These are phyloP conservation scores for Termitomyces sp. DNA, from an alignment of 768 basidiomycete species.

Conservation along the genomic window DNA sequence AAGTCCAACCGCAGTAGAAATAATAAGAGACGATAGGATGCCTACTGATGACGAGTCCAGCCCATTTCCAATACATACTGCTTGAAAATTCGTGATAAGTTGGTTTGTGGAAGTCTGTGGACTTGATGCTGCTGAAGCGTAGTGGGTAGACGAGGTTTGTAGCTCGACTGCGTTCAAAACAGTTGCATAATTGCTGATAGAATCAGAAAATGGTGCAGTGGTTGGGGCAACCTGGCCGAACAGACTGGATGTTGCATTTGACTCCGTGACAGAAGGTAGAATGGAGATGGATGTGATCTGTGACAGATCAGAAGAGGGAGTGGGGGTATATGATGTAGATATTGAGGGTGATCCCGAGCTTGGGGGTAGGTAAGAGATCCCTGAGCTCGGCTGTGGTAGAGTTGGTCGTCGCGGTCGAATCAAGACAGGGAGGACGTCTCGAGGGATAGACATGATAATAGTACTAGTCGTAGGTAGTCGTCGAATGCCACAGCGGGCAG, in stretches of 20 bases:
- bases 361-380: conserved; percentile 4
- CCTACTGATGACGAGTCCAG: conserved; percentile 63
- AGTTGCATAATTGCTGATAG: conserved; percentile 16
- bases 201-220: conserved; percentile 1
- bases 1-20: conserved; percentile 60
- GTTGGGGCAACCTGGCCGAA: conserved; percentile 18
- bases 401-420: conserved; percentile 16
- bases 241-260: not conserved
- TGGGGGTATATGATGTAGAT: conserved; percentile 9
- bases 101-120: conserved; percentile 21
- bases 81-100: conserved; percentile 19
- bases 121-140: conserved; percentile 20
- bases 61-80: conserved; percentile 63
- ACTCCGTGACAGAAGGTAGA: not conserved
- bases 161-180: conserved; percentile 15
- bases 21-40: conserved; percentile 51
- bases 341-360: not conserved
- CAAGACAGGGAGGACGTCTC: not conserved
- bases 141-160: conserved; percentile 10
- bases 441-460: conserved; percentile 9
- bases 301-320: not conserved
- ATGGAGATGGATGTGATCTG: not conserved
- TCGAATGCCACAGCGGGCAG: conserved; percentile 16
- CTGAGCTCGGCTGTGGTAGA: not conserved
- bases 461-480: conserved; percentile 12